Base-by-base conservation (phyloP, 2,329 filamentous ascomycete genomes). In the Capronia epimyces region DNA sequence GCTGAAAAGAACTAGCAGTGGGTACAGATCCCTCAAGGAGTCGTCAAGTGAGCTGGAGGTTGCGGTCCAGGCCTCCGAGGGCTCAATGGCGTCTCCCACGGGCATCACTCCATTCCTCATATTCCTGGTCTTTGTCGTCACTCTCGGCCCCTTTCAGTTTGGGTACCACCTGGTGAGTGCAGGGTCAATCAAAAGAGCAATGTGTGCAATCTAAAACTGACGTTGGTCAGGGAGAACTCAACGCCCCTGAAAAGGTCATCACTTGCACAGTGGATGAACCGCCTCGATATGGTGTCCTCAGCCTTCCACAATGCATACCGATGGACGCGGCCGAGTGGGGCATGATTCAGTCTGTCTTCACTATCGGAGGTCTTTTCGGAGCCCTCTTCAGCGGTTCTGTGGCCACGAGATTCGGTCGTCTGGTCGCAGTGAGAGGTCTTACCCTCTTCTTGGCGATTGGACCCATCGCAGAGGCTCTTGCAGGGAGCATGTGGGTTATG, bases 201-300 rank as follows among this genome's bases (percentile, higher is more conserved):
- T 25, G 40, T 22, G 9, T 15, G 3, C 22, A 3, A 20, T 5
- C 31, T 18, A 12, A 20, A 13, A 43, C 41, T 43, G 41, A 49
- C 50, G 50, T 54, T 74, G 86, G 5, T 76, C 85, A 91, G 89
- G 87, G 89, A 61, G 93, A 97, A 69, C 80, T 98, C 55, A 98
- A 98, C 68, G 89, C 91, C 8, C 93, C 93, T 9, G 84, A 96
- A 77, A 84, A 89, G 74, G 87, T 93, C 64, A 86, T 97, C 63
- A 93, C 87, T 51, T 97, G 91, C 73, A 82, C 81, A 61, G 82
- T 80, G 58, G 76, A 79, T 59, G 74, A 79, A 55, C 65, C 66
- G 10, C 64, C 67, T 7, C 43, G 27, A 31, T 60, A 64, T 61
- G 49, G 62, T 56, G 55, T 61, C 25, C 44, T 53, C 32, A 49